Evolutionary conservation across 192 early-diverging fungal genomes (phyloP), one percentile per base, ranked within the genome.

Genomic region (Funneliformis geosporum): DNA sequence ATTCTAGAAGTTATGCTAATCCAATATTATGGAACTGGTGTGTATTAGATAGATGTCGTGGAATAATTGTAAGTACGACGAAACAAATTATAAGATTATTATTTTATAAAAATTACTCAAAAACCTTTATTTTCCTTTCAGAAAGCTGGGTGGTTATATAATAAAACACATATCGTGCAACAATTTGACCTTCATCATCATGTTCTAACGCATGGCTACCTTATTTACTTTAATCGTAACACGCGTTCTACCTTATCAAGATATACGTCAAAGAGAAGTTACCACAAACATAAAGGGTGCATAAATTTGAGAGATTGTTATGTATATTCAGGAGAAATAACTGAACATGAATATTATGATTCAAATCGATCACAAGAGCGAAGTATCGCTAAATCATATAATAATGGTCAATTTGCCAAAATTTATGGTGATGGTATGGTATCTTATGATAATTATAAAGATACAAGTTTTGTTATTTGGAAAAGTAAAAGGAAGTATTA

Each of bases 381-480:
- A n/a, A 79, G 74, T 16, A 79, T 81, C 67, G 65, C 4, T 67
- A 39, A 27, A 33, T 27, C 65, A 27, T 28, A 68, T 68, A 68
- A 27, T 33, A 4, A 39, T 14, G 25, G 27, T 67, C 73, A 74
- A 2, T 47, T 84, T 8, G 68, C 81, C 11, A 42, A 80, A 14
- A 80, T 78, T 42, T 84, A 76, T 65, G 73, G 80, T 0, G 83
- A 84, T 65, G 80, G 81, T 21, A 60, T 82, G 60, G 80, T 84
- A 72, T 80, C 79, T 18, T 79, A 82, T 55, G 83, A 84, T 40
- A 75, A 78, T 11, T 80, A 82, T n/a, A 80, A 84, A 23, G 83
- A 84, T 7, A 80, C 80, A n/a, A 84, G 80, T 23, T 84, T 84
- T 28, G 79, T 81, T 27, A 80, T 84, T 46, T 84, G 83, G 83